A percentile compares a stretch with the other conserved stretches of the same genome.
Evolutionary conservation across 2,329 filamentous ascomycete genomes (phyloP).

Genomic region (Pseudogymnoascus sp.): DNA sequence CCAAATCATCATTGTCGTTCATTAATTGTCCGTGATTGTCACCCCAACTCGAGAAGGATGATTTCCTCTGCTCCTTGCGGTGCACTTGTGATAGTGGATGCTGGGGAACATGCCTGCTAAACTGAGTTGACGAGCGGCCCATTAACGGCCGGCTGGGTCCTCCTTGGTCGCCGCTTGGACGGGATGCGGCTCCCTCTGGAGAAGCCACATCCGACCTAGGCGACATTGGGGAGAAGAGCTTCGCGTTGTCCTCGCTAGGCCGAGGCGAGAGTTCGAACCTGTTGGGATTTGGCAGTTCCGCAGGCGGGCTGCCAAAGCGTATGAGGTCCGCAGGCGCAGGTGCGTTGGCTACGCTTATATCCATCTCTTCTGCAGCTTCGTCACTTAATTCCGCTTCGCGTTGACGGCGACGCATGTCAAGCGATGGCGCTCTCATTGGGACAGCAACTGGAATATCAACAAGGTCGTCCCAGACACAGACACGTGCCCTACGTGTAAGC

Average conservation of each 20-base stretch:
- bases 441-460: constrained; percentile 94
- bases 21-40: constrained; percentile 28
- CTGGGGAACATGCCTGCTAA: constrained; percentile 29
- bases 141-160: constrained; percentile 18
- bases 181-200: neutral
- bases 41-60: constrained; percentile 33
- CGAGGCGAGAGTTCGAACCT: constrained; percentile 57
- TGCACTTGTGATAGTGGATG: constrained; percentile 18
- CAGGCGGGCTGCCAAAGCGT: constrained; percentile 36
- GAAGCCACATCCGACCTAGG: constrained; percentile 9
- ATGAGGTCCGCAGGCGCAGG: constrained; percentile 62
- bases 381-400: constrained; percentile 39
- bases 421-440: constrained; percentile 74
- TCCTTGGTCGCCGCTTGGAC: constrained; percentile 12
- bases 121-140: constrained; percentile 23
- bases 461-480: constrained; percentile 96
- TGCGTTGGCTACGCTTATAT: constrained; percentile 67
- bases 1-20: constrained; percentile 66
- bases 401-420: constrained; percentile 65
- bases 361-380: constrained; percentile 75
- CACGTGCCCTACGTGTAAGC: constrained; percentile 78
- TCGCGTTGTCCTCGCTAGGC: constrained; percentile 22
- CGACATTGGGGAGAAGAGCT: constrained; percentile 17
- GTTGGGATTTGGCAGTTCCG: constrained; percentile 65
- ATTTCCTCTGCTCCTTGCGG: constrained; percentile 21